Evolutionary conservation across 2,329 filamentous ascomycete genomes (phyloP), one percentile per base, ranked within the genome.

Genomic region (Colletotrichum sp.): DNA sequence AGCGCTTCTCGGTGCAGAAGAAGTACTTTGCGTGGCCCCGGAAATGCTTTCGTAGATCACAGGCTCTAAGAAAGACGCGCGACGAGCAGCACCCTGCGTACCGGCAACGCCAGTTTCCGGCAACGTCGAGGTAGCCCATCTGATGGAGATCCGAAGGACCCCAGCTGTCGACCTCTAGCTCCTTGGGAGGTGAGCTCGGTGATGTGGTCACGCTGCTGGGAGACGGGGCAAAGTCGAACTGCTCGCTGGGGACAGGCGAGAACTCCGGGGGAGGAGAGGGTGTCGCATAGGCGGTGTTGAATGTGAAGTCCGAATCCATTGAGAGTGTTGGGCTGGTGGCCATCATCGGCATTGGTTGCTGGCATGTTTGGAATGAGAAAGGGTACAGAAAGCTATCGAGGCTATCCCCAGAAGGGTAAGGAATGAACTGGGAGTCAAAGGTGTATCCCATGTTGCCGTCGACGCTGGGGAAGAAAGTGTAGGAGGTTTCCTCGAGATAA

Each of bases 1-100:
- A 75, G 7, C 62, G 70, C 52, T 71, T 66, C 55, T 75, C 72
- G 49, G 72, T 72, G 72, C 72, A 75, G 72, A 75, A 75, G 52
- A 75, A 75, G 21, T 72, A 75, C 49, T 75, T 75, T 16, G 68
- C 68, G 18, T 75, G 72, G 28, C 72, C 69, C 26, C 72, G 72
- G 52, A 72, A 75, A 49, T 75, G 72, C 60, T 75, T 75, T 12
- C 72, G 24, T 6, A 75, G 62, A 21, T 75, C 72, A 9, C 72
- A 75, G 9, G 72, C 72, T n/a, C 72, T 44, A 3, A 75, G 62
- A 36, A 75, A 75, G 4, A 75, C 69, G 24, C 72, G 72, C 15
- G 72, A 72, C 16, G 72, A 75, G 60, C 72, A 66, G 52, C 72
- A 75, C 2, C 72, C 72, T 2, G 60, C 57, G 34, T 72, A 72